Evolutionary conservation across 225 moss, liverwort and hornwort genomes (phyloP).

Genomic region (Marchantia polymorpha): DNA sequence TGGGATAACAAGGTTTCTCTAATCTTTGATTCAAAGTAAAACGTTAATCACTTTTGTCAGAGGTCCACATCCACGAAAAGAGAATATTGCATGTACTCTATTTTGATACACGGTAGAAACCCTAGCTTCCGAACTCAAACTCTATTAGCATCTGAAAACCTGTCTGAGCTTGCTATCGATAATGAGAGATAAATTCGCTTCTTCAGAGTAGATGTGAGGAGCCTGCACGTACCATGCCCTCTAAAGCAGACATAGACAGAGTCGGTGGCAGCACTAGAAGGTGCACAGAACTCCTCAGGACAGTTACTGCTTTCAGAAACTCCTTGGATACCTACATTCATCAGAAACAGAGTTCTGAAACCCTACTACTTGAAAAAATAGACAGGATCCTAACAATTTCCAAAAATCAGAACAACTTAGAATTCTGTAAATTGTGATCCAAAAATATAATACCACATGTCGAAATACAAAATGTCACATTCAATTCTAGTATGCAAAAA

Average conservation of each 20-base stretch:
- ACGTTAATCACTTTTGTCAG: not conserved
- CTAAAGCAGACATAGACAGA: conserved; percentile 63
- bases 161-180: not conserved
- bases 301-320: conserved; percentile 72
- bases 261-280: conserved; percentile 80
- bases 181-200: not conserved
- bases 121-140: no score
- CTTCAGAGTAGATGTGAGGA: not conserved
- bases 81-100: no score
- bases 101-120: no score
- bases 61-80: no score
- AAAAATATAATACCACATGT: not conserved
- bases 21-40: not conserved
- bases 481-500: no score
- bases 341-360: not conserved
- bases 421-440: no score
- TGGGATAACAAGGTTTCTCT: not conserved
- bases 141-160: not conserved
- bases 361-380: not conserved
- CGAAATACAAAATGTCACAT: not conserved
- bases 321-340: conserved; percentile 74
- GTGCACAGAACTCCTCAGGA: conserved; percentile 64
- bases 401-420: not conserved
- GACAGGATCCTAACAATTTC: not conserved
- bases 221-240: conserved; percentile 67